Evolutionary conservation across 225 moss, liverwort and hornwort genomes (phyloP), one percentile per base, ranked within the genome.

Genomic region (Pseudoscleropodium purum): DNA sequence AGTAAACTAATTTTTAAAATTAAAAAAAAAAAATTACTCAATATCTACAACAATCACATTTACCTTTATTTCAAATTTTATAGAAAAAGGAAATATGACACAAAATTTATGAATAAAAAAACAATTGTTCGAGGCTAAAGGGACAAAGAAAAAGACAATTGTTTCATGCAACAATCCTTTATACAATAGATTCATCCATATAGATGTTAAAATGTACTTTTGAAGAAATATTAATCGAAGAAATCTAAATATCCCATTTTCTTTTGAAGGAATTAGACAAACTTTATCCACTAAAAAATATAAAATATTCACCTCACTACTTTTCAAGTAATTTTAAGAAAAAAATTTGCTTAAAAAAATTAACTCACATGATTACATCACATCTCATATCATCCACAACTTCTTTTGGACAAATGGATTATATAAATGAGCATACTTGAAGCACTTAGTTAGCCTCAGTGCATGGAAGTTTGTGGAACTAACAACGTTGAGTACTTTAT

Each of bases 351-450:
- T 0, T 6, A 1, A 47, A 11, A 30, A 0, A 18, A 7, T 10
- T n/a, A n/a, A n/a, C n/a, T n/a, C n/a, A n/a, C n/a, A n/a, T n/a
- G 6, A 7, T 19, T 49, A 18, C 1, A 0, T 75, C 12, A 18
- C 31, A 49, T 75, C 4, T 31, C 18, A 49, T 31, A 47, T 75
- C 11, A 41, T 49, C 18, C 1, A 49, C 7, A 49, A 75, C 2
- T 75, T 47, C 6, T 4, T 2, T 29, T 30, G 8, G 0, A 6
- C 47, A 31, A 47, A 49, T 31, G 19, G 75, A 75, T 31, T 49
- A 11, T 19, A 49, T 19, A 49, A 49, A 31, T 49, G 49, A 75
- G 4, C 5, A 31, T 19, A 12, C 31, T 1, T 49, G 0, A 49
- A 75, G 19, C 12, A 75, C 1, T 31, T 49, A 31, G 2, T 31